phyloP scores from a whole-genome alignment of 306 rosid species.

The Dryas alaskensis region DNA sequence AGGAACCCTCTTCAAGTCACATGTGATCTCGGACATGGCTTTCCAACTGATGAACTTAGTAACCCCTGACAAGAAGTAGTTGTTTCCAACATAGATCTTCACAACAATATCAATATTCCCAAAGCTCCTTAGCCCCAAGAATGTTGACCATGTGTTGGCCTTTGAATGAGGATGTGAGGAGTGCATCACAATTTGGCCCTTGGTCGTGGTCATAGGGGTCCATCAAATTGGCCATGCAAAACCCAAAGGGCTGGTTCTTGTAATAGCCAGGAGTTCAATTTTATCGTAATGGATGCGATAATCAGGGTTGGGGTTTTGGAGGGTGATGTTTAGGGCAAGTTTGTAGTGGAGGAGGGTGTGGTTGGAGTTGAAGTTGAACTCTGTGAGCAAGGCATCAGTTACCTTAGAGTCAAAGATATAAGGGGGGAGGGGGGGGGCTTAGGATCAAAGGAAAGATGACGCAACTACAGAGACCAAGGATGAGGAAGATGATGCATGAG shows the following conservation, averaged over 20 bases:
- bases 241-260: background rate
- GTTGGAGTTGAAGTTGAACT: background rate
- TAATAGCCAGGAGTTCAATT: background rate
- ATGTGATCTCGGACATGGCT: background rate
- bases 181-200: background rate
- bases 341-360: background rate
- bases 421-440: background rate
- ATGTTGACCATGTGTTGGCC: background rate
- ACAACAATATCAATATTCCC: background rate
- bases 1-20: background rate
- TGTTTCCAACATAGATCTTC: background rate
- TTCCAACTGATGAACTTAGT: no score
- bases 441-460: no score
- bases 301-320: background rate
- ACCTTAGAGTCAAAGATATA: background rate
- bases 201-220: background rate
- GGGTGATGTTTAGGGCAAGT: background rate
- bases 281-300: background rate
- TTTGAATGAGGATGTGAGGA: background rate
- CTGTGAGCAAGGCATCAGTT: background rate
- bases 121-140: background rate
- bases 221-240: background rate
- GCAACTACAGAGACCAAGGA: no score
- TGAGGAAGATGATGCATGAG: no score
- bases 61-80: background rate